These are phyloP conservation scores for Tilletia setariae DNA, from an alignment of 1,284 basidiomycete genomes.

Conservation along the genomic window DNA sequence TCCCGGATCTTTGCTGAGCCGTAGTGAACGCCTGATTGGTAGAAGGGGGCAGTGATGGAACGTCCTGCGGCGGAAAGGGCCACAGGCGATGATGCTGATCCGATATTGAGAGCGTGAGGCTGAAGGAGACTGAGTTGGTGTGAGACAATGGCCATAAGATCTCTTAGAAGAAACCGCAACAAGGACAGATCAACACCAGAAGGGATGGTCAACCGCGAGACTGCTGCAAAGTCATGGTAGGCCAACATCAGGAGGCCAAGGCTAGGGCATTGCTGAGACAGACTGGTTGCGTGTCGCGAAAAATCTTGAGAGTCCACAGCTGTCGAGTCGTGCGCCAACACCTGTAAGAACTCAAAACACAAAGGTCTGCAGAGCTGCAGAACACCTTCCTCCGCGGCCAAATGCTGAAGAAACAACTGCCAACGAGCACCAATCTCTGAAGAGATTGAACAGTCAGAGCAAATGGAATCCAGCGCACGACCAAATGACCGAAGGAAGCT, in stretches of 20 bases:
- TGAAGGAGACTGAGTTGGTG: too few species aligned
- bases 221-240: too few species aligned
- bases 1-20: background rate
- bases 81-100: too few species aligned
- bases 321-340: background rate
- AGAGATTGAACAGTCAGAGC: background rate
- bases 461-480: background rate
- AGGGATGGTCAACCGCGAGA: too few species aligned
- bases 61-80: too few species aligned
- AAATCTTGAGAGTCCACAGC: background rate
- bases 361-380: slow-evolving; percentile 4
- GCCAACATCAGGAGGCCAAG: background rate
- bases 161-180: too few species aligned
- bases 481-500: too few species aligned
- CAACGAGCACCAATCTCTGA: background rate
- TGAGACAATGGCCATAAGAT: too few species aligned
- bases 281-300: background rate
- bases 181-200: too few species aligned
- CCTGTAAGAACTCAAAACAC: background rate
- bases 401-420: background rate
- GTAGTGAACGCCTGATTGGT: background rate
- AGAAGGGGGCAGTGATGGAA: too few species aligned
- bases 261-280: background rate
- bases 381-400: background rate
- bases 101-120: too few species aligned